Evolutionary conservation across 306 rosid genomes (phyloP), one percentile per base, ranked within the genome.

Genomic region (Quercus aquifolioides): DNA sequence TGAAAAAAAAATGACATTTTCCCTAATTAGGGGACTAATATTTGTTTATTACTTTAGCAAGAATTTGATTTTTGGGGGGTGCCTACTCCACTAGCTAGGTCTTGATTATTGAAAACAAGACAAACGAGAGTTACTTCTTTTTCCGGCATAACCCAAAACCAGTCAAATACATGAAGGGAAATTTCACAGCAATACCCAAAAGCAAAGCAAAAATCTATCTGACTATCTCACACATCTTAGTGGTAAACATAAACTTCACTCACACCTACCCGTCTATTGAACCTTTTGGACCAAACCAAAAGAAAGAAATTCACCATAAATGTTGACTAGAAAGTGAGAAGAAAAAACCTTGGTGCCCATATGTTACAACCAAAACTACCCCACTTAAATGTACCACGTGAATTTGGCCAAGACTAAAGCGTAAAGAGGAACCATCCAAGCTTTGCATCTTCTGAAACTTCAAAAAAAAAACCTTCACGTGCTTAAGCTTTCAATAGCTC

Each of bases 371-470:
- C 54, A 49, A 49, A 49, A 49, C 52, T 56, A 31, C 41, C 43
- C 20, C 71, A 1, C 38, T 18, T 52, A 49, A 17, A 20, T 28
- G 0, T 6, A 8, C 5, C 75, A 28, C 79, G 83, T 69, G 83
- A 62, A 54, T 18, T 12, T 17, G 69, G 5, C 4, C 12, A 41
- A 41, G 46, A 41, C 3, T 41, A 49, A 49, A 49, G 54, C 12
- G 54, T 49, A 14, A 26, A 64, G 3, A 64, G 84, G 87, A 80
- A 80, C 54, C 84, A 80, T 84, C 82, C 74, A 10, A 26, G 46
- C 3, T 26, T 25, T 25, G 8, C 25, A 25, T 60, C 67, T 68
- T 35, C 20, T 9, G 5, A 38, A 23, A 8, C 51, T 25, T 33
- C 0, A 19, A n/a, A 60, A 13, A 2, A 55, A 55, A 38, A 71